phyloP scores from a whole-genome alignment of 495 filamentous ascomycete genomes.

The Penicillium angulare region DNA sequence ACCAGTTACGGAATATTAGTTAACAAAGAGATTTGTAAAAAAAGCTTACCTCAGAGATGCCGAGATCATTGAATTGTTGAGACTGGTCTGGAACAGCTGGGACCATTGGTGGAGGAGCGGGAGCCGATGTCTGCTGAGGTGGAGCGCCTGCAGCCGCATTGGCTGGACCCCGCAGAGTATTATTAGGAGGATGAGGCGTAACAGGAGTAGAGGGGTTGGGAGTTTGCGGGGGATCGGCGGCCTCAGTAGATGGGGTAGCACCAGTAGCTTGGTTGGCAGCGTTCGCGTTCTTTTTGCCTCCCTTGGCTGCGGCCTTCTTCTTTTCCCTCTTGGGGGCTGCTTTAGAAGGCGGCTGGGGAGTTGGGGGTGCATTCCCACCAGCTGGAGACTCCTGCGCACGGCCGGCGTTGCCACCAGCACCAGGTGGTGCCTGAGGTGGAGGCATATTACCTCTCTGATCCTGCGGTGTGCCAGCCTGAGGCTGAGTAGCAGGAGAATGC shows the following conservation, averaged over 20 bases:
- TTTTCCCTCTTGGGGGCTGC: slow-evolving; percentile 79
- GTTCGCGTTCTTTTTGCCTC: slow-evolving; percentile 75
- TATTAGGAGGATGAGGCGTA: slow-evolving; percentile 68
- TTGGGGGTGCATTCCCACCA: slow-evolving; percentile 74
- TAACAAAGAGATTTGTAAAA: no score
- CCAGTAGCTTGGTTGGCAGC: slow-evolving; percentile 54
- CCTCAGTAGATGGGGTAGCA: slow-evolving; percentile 74
- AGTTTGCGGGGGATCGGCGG: slow-evolving; percentile 64
- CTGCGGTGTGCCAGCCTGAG: slow-evolving; percentile 69
- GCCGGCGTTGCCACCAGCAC: slow-evolving; percentile 55
- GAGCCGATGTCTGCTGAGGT: slow-evolving; percentile 41
- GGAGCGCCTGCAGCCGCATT: slow-evolving; percentile 46
- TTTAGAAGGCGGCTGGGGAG: slow-evolving; percentile 77
- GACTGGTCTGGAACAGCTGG: slow-evolving; percentile 47
- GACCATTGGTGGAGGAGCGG: slow-evolving; percentile 40
- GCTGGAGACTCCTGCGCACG: slow-evolving; percentile 71
- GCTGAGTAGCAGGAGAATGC: slow-evolving; percentile 48
- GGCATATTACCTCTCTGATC: slow-evolving; percentile 71
- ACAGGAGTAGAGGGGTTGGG: slow-evolving; percentile 83
- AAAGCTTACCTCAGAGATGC: slow-evolving; percentile 43
- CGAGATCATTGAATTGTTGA: slow-evolving; percentile 37
- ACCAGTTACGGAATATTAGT: no score
- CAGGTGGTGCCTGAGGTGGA: slow-evolving; percentile 78
- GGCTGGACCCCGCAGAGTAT: slow-evolving; percentile 56
- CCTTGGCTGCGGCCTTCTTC: slow-evolving; percentile 66